Conservation (phyloP, 768 basidiomycete species). For the Boletus eberwhitei region DNA sequence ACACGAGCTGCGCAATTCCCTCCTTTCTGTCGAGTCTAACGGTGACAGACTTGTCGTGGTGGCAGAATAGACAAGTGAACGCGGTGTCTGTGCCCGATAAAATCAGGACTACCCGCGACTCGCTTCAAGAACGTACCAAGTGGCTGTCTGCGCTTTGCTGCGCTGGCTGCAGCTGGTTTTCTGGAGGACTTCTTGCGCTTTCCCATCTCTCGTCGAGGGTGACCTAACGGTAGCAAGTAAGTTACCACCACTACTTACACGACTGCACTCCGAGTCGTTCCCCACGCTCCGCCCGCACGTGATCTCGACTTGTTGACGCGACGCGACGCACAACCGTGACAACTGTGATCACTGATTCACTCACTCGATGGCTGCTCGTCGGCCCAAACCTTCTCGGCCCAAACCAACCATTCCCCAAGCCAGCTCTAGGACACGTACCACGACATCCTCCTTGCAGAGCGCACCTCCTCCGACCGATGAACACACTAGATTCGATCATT, state of each 20-base stretch:
- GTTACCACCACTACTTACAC: no score
- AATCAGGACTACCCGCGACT: conserved; percentile 2
- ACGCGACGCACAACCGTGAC: conserved; percentile 28
- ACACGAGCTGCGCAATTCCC: conserved; percentile 74
- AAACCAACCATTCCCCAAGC: conserved; percentile 30
- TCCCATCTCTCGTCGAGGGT: conserved; percentile 50
- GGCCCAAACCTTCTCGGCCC: conserved; percentile 50
- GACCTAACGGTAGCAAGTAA: not conserved
- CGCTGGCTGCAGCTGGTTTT: conserved; percentile 65
- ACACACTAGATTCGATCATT: conserved; percentile 12
- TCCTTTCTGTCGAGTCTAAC: conserved; percentile 85
- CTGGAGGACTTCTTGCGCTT: conserved; percentile 89
- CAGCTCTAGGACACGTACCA: conserved; percentile 45
- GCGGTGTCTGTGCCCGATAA: conserved; percentile 55
- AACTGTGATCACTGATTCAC: conserved; percentile 3
- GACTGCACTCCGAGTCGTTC: no score
- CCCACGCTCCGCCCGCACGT: conserved; percentile 22
- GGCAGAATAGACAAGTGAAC: conserved; percentile 86
- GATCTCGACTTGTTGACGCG: conserved; percentile 26
- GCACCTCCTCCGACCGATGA: conserved; percentile 26
- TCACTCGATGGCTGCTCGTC: conserved; percentile 60
- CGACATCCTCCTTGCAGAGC: conserved; percentile 34
- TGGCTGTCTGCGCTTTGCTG: conserved; percentile 63
- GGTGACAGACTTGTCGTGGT: conserved; percentile 86
- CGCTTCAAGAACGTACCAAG: conserved; percentile 48